Conservation (phyloP, 2,329 filamentous ascomycete species). For the Cladosporium austrohemisphaericum region DNA sequence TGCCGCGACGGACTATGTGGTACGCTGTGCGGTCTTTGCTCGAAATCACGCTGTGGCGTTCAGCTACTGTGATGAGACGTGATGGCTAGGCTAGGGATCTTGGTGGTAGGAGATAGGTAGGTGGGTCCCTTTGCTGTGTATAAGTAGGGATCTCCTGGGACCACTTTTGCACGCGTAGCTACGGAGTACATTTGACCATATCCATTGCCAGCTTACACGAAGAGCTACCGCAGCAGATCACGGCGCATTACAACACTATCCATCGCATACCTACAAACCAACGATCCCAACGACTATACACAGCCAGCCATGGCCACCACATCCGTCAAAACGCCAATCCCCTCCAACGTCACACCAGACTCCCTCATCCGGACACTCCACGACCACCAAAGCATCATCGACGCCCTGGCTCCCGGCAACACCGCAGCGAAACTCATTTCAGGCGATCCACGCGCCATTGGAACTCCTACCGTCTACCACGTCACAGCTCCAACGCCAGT, state of each 20-base stretch:
- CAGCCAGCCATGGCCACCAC: constrained; percentile 28
- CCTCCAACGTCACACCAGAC: constrained; percentile 24
- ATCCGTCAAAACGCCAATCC: constrained; percentile 35
- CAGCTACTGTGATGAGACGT: no score
- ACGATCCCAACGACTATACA: background rate
- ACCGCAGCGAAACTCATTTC: constrained; percentile 34
- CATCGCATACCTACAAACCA: background rate
- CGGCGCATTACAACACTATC: background rate
- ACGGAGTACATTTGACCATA: no score
- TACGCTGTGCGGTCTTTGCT: background rate
- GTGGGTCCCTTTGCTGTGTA: no score
- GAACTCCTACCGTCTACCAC: constrained; percentile 30
- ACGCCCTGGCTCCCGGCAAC: constrained; percentile 35
- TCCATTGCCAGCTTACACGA: no score
- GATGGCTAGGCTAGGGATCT: no score
- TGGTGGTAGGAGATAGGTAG: no score
- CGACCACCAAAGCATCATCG: constrained; percentile 41
- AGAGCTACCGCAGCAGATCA: no score
- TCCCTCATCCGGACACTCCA: constrained; percentile 35
- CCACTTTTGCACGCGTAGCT: no score
- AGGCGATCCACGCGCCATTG: constrained; percentile 28
- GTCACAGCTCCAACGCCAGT: constrained; percentile 40
- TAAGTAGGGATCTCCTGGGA: no score
- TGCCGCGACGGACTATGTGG: background rate
- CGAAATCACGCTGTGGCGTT: no score